Evolutionary conservation across 352 stramenopile species (phyloP), one percentile per base, ranked within the genome.

Genomic region (Phytophthora meadii): DNA sequence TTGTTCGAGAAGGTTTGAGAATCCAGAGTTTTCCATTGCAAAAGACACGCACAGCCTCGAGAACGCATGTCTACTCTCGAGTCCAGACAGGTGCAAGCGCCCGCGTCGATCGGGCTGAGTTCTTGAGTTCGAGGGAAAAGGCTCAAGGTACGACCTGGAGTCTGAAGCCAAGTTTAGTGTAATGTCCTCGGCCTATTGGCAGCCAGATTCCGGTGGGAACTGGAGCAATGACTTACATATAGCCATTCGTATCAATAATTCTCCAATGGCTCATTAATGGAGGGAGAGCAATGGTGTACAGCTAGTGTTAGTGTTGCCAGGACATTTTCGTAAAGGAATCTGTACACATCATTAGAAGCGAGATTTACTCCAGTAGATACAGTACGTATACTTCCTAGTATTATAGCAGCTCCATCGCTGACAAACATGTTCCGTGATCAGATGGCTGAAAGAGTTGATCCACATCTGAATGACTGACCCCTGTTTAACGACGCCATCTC

Each of bases 401-500:
- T 14, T 15, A 42, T 42, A 42, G 36, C 41, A 9, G 44, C 45
- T 30, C 28, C 28, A 22, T 9, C 34, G 52, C 17, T 60, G 27
- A 61, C 40, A 61, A 61, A 52, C 53, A 12, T 22, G 40, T 39
- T 44, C 54, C 14, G 24, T 40, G 30, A 47, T 41, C 30, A 45
- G 47, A 25, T 45, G 40, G 28, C 6, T 63, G 45, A 37, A 50
- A 63, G 45, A 45, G 25, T 56, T 28, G 17, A 44, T 65, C 46
- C 27, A 36, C 17, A 15, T 2, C 34, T 42, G 34, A 50, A 27
- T 63, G 54, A 51, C 32, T 42, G 57, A 44, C 46, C 10, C 19
- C 30, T 17, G 50, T 68, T 68, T 68, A 61, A 68, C 60, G 50
- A 52, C 60, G 51, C 50, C 60, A 68, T 61, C 44, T 36, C 56